A percentile compares a stretch with the other conserved stretches of the same genome.
Conservation (phyloP, 352 stramenopile species). For the Globisporangium takayamanum region DNA sequence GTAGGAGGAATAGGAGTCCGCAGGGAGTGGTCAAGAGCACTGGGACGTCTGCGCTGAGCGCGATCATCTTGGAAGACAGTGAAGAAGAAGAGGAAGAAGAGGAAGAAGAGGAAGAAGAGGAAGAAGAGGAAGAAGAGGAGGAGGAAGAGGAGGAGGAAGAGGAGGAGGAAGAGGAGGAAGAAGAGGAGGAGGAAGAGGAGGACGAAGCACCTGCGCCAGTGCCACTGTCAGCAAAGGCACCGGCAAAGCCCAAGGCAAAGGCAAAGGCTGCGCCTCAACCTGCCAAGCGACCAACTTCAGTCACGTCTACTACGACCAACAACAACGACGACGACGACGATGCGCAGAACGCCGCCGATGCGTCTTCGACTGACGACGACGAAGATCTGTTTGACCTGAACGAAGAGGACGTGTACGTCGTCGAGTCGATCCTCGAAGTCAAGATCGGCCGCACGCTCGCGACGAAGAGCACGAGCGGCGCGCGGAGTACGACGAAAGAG, state of each 20-base stretch:
- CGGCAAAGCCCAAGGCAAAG: background rate
- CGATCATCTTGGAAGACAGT: conserved; percentile 53
- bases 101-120: conserved; percentile 14
- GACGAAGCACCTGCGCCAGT: conserved; percentile 18
- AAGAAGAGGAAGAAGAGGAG: conserved; percentile 16
- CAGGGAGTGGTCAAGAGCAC: background rate
- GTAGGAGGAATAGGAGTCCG: conserved; percentile 8
- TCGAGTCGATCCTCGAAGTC: conserved; percentile 66
- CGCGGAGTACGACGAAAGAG: conserved; percentile 40
- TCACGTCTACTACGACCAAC: background rate
- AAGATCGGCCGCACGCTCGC: conserved; percentile 42
- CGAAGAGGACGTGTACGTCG: conserved; percentile 67
- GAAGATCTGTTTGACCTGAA: conserved; percentile 62
- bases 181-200: conserved; percentile 23
- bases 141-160: conserved; percentile 29
- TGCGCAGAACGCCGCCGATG: conserved; percentile 16
- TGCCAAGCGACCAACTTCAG: background rate
- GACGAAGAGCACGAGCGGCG: conserved; percentile 20
- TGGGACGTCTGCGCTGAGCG: conserved; percentile 32
- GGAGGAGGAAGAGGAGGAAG: conserved; percentile 20
- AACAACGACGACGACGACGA: conserved; percentile 13
- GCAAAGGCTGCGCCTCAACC: conserved; percentile 5
- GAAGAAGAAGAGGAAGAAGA: conserved; percentile 24
- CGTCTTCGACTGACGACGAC: conserved; percentile 60
- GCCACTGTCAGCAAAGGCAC: background rate